Conservation (phyloP, 2,329 filamentous ascomycete genomes). For the Verticillium longisporum region DNA sequence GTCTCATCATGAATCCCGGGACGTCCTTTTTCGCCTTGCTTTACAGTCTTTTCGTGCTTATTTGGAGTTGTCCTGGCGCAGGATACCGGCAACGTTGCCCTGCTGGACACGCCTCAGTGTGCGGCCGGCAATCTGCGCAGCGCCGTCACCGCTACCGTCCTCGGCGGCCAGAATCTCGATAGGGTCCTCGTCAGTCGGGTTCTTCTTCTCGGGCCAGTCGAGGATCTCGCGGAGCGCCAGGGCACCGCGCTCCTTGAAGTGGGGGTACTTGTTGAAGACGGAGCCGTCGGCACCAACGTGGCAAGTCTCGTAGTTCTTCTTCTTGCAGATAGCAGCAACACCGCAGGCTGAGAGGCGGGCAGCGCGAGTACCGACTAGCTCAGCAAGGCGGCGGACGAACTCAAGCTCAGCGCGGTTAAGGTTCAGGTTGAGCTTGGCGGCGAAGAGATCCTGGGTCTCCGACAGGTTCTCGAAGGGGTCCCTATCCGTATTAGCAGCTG, state of each 20-base stretch:
- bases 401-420: slow-evolving; percentile 76
- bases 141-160: slow-evolving; percentile 95
- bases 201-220: slow-evolving; percentile 75
- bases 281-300: slow-evolving; percentile 96
- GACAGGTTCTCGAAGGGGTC: slow-evolving; percentile 94
- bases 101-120: slow-evolving; percentile 58
- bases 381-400: slow-evolving; percentile 79
- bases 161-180: slow-evolving; percentile 85
- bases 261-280: slow-evolving; percentile 98
- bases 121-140: slow-evolving; percentile 80
- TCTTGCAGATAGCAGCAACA: slow-evolving; percentile 92
- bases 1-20: slow-evolving; percentile 9
- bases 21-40: neutral
- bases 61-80: slow-evolving; percentile 57
- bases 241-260: slow-evolving; percentile 92
- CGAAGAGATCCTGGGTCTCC: slow-evolving; percentile 80
- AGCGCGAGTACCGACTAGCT: slow-evolving; percentile 90
- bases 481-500: slow-evolving; percentile 31
- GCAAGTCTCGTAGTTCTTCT: slow-evolving; percentile 82
- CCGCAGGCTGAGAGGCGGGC: slow-evolving; percentile 91
- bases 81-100: slow-evolving; percentile 57
- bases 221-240: slow-evolving; percentile 89
- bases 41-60: slow-evolving; percentile 14
- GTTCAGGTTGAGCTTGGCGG: slow-evolving; percentile 64
- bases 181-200: slow-evolving; percentile 70